Evolutionary conservation across 2,329 filamentous ascomycete genomes (phyloP), one percentile per base, ranked within the genome.

Genomic region (Geosmithia morbida): DNA sequence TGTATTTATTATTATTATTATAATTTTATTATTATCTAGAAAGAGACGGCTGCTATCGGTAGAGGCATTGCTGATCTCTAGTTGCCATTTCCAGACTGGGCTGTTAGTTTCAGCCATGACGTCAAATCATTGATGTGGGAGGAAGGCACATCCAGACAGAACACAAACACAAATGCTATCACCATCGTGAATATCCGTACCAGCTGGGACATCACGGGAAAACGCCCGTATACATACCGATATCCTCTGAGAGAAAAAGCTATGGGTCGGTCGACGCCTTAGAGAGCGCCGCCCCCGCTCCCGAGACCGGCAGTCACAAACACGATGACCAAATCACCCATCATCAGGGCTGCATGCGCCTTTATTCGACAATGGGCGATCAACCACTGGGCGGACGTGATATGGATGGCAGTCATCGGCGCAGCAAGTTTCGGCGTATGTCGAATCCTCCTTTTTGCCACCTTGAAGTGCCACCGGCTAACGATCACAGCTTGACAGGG

Each of bases 341-440:
- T 30, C 29, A 2, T 14, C 14, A 39, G 26, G 39, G 20, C 43
- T 6, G 14, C n/a, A 18, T 46, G 18, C 7, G 13, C 37, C 5
- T 48, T 48, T 43, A 33, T 33, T 6, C 10, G 14, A 8, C 20
- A 75, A 56, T 84, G 79, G 79, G 51, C 81, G 51, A 72, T 71
- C 49, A 62, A 71, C 6, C 76, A 73, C 19, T 79, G 72, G 67
- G 59, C 73, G 2, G 80, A 84, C 53, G 62, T 83, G 26, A 50
- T 82, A 7, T 75, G 72, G 17, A 79, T 83, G 74, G 61, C 65
- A 7, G 50, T 68, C 8, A 65, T 83, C 56, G 79, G 54, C 1
- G 54, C 49, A 7, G 46, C 61, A 2, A 53, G 58, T 10, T 47
- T 64, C 33, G 57, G 52, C 6, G 65, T 66, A 55, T 10, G 56